Percentiles rank a stretch among this genome's conserved stretches.
Conservation (phyloP, 1,139 yeast species). For the Scheffersomyces quercinus region DNA sequence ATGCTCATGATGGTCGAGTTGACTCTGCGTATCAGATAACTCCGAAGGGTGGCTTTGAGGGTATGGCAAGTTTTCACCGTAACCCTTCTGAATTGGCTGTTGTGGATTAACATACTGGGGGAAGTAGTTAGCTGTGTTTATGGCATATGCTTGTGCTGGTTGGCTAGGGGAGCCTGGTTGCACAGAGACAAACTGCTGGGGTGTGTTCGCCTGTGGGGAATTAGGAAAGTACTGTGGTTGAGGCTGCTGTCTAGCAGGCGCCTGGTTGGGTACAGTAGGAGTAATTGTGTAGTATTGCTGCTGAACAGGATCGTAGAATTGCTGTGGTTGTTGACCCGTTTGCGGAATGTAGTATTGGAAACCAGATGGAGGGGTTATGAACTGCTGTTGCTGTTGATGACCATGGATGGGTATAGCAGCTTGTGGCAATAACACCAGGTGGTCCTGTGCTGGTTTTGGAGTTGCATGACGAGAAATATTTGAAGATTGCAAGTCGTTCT, state of each 20-base stretch:
- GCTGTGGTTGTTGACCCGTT: constrained; percentile 32
- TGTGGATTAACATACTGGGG: constrained; percentile 13
- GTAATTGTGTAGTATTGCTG: constrained; percentile 47
- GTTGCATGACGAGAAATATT: constrained; percentile 1
- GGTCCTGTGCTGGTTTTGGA: constrained; percentile 9
- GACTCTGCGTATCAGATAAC: not conserved
- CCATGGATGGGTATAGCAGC: constrained; percentile 1
- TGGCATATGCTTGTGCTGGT: constrained; percentile 13
- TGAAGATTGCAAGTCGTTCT: constrained; percentile 1
- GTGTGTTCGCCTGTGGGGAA: constrained; percentile 29
- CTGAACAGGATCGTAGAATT: constrained; percentile 48
- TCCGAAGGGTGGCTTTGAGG: constrained; percentile 9
- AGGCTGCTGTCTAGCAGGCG: constrained; percentile 16
- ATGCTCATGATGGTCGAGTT: not conserved
- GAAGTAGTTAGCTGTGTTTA: constrained; percentile 19
- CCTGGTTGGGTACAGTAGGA: constrained; percentile 26
- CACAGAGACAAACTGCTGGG: constrained; percentile 12
- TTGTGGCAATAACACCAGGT: constrained; percentile 6
- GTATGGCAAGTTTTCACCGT: constrained; percentile 15
- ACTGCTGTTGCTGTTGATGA: constrained; percentile 12
- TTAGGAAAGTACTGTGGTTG: constrained; percentile 38
- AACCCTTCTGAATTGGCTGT: constrained; percentile 5
- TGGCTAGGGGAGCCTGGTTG: constrained; percentile 11
- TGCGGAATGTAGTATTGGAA: constrained; percentile 15
- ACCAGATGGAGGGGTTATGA: constrained; percentile 12